phyloP scores from a whole-genome alignment of 805 yeast genomes.

The Clavispora carvajalis region DNA sequence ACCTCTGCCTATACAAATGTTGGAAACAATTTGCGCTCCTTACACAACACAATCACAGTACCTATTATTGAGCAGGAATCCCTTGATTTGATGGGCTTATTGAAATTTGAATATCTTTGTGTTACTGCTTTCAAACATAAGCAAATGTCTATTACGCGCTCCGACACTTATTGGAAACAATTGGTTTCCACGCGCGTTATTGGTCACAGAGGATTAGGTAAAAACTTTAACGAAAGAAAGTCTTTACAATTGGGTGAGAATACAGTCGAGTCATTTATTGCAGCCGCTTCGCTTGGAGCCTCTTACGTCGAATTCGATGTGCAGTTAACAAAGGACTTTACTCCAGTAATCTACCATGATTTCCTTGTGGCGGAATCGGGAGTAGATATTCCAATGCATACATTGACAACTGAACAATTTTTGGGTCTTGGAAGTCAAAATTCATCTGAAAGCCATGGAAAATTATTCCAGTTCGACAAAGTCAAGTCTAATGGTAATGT shows the following conservation, averaged over 20 bases:
- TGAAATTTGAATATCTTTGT: slow-evolving; percentile 69
- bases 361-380: slow-evolving; percentile 94
- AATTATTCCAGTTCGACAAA: slow-evolving; percentile 6
- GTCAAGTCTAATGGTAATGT: slow-evolving; percentile 11
- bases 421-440: slow-evolving; percentile 43
- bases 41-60: slow-evolving; percentile 58
- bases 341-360: slow-evolving; percentile 94
- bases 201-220: slow-evolving; percentile 95
- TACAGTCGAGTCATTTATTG: slow-evolving; percentile 89
- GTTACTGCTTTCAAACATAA: slow-evolving; percentile 72
- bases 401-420: slow-evolving; percentile 84
- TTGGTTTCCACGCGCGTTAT: slow-evolving; percentile 84
- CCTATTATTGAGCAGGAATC: slow-evolving; percentile 74
- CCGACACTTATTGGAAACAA: slow-evolving; percentile 88
- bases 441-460: slow-evolving; percentile 8
- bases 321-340: slow-evolving; percentile 83
- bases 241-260: slow-evolving; percentile 93
- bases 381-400: slow-evolving; percentile 94
- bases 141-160: slow-evolving; percentile 55
- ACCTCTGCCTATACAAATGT: slow-evolving; percentile 58
- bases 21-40: slow-evolving; percentile 61
- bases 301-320: slow-evolving; percentile 96
- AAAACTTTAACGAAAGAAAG: slow-evolving; percentile 64
- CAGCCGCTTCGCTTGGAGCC: slow-evolving; percentile 95
- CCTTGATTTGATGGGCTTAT: slow-evolving; percentile 69